Base-by-base conservation (phyloP, 768 basidiomycete genomes). In the Pholiota microspora region DNA sequence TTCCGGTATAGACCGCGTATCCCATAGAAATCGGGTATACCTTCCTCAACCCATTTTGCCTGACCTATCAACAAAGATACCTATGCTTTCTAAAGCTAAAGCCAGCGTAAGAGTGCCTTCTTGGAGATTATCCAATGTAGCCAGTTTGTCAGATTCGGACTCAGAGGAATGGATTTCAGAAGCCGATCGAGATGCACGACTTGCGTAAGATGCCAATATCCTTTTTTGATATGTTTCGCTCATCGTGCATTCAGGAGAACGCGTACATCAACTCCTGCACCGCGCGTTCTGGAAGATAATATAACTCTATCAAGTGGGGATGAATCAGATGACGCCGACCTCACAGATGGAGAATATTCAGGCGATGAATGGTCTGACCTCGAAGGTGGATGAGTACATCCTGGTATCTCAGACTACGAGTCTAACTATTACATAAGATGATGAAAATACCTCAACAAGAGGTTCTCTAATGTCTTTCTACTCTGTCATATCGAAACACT, bases 321-420 rank as follows among this genome's bases (percentile, higher is more conserved):
- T 58, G 91, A 93, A 67, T 92, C 91, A 2, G 92, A 92, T 59
- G 73, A 89, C 58, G 84, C 82, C 21, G 87, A 86, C 62, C 64
- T 88, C 46, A 87, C 83, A 2, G 86, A 86, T 45, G 72, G 67
- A 34, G 71, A 71, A 52, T 77, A 73, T 42, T 76, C 80, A 10
- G 79, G 80, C 42, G 72, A 72, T 65, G 70, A 73, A 48, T 78
- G 76, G 80, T 77, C 75, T 25, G 76, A 83, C 49, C 50, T 71
- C 47, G 62, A 58, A 45, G 76, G 82, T 82, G 54, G 55, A 70
- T 59, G 16, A 44, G 13, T 49, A 34, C 21, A 15, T 7, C 29
- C 15, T 23, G n/a, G 36, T 32, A 5, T 5, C 25, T 27, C 24
- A 29, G 27, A 23, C 29, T 16, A 28, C 10, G 31, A 6, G 23